Evolutionary conservation across 257 asterid species (phyloP), one percentile per base, ranked within the genome.

Genomic region (Pogostemon cablin): DNA sequence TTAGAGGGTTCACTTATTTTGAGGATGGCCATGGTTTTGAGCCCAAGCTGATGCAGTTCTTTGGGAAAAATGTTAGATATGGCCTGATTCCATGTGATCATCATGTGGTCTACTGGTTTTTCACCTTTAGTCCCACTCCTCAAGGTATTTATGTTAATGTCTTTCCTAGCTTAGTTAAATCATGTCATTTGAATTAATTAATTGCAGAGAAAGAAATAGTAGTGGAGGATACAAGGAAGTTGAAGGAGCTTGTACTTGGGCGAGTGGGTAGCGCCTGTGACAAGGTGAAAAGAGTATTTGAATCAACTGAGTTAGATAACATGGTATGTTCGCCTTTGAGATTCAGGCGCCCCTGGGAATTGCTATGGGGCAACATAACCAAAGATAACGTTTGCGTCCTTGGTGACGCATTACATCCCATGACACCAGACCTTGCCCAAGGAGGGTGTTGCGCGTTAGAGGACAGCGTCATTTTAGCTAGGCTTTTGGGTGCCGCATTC

Each of bases 391-490:
- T 75, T 5, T 77, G 76, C 12, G 78, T 75, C 11, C 58, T 71
- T 6, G 87, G 85, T 1, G 87, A 83, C 4, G 85, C 87, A 0
- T 62, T 83, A 12, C 87, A 80, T 46, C 85, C 87, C 5, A 83
- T 83, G 85, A 78, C 87, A 42, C 87, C 83, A 0, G 81, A 72
- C 53, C 2, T 83, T 2, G 85, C 69, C 53, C 87, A 83, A 61
- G 87, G 87, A 0, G 85, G 78, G 7, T 80, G 85, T 48, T 25
- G 68, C 3, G 81, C 83, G 1, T 61, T 83, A 2, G 87, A 83
- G 54, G 87, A 83, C 57, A 68, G 73, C 0, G 69, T 83, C 3
- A 71, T 80, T 46, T 47, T 83, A 37, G 80, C 83, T 7, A 53
- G 83, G 37, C 7, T 7, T 8, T 46, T 80, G 58, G 85, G 50